Evolutionary conservation across 208 protist species (phyloP).

Genomic region (Wallacemonas sp.): DNA sequence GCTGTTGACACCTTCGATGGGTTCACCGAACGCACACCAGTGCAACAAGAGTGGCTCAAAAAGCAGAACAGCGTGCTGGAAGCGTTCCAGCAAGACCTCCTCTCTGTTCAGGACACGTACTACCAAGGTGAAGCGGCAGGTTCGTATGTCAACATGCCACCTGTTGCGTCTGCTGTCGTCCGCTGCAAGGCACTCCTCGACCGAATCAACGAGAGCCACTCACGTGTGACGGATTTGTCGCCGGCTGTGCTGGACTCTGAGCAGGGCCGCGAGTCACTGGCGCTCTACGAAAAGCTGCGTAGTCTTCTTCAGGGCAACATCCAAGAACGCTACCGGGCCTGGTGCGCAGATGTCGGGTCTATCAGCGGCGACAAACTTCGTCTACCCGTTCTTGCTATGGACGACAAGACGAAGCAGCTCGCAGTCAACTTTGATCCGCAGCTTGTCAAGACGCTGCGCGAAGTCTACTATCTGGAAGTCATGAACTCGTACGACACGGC

Average conservation of each 20-base stretch:
- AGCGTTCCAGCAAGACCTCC: constrained; percentile 87
- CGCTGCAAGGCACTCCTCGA: constrained; percentile 94
- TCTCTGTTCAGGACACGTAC: constrained; percentile 91
- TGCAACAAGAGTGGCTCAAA: constrained; percentile 94
- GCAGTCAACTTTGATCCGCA: constrained; percentile 97
- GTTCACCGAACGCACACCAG: constrained; percentile 92
- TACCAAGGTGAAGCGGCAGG: constrained; percentile 74
- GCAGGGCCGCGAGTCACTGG: constrained; percentile 73
- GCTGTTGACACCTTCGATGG: constrained; percentile 96
- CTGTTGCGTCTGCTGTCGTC: constrained; percentile 89
- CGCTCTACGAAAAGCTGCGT: constrained; percentile 82
- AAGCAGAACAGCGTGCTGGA: constrained; percentile 90
- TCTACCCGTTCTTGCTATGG: constrained; percentile 86
- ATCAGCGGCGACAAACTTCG: constrained; percentile 95
- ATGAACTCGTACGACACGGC: constrained; percentile 87
- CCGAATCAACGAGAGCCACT: constrained; percentile 92
- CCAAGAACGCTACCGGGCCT: constrained; percentile 83
- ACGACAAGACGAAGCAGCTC: constrained; percentile 49
- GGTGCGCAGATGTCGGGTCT: constrained; percentile 87
- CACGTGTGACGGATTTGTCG: constrained; percentile 70
- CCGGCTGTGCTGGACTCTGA: constrained; percentile 81
- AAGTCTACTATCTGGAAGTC: constrained; percentile 96
- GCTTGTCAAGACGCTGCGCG: constrained; percentile 94
- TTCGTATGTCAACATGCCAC: constrained; percentile 93
- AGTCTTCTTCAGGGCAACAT: constrained; percentile 69